A percentile compares a stretch with the other conserved stretches of the same genome.
Evolutionary conservation across 1,284 basidiomycete genomes (phyloP).

Genomic region (Naganishia liquefaciens): DNA sequence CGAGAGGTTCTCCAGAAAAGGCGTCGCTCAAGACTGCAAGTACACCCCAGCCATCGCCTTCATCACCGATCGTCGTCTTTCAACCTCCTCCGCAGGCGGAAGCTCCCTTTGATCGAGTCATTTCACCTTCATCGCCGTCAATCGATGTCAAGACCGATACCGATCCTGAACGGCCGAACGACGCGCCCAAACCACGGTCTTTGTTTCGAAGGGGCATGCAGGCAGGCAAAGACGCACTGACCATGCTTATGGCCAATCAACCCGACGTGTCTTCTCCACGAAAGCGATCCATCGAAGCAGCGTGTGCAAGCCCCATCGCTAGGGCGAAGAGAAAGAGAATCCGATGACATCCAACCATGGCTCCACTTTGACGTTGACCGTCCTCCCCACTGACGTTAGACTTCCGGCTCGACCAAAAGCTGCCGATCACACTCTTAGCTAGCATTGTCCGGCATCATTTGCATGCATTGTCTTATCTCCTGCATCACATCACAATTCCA

Average conservation of each 20-base stretch:
- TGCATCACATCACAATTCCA: neutral
- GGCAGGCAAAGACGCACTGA: neutral
- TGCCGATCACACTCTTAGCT: no score
- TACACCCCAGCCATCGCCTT: no score
- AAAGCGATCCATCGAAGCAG: neutral
- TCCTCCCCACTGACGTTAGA: no score
- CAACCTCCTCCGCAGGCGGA: neutral
- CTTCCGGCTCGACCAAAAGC: no score
- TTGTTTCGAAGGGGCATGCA: no score
- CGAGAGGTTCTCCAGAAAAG: neutral
- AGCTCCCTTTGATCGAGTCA: neutral
- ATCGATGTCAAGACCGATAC: no score
- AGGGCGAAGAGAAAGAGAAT: constrained; percentile 1
- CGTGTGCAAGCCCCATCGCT: neutral
- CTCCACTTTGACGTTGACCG: no score
- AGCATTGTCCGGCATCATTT: no score
- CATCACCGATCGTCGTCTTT: neutral
- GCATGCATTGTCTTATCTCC: neutral
- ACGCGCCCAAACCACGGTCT: no score
- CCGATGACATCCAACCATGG: neutral
- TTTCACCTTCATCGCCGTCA: neutral
- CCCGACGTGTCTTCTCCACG: neutral
- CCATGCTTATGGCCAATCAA: neutral
- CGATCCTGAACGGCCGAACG: no score
- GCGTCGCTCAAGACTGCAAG: no score